phyloP scores from a whole-genome alignment of 2,329 filamentous ascomycete species.

The Pseudocercospora cruenta region DNA sequence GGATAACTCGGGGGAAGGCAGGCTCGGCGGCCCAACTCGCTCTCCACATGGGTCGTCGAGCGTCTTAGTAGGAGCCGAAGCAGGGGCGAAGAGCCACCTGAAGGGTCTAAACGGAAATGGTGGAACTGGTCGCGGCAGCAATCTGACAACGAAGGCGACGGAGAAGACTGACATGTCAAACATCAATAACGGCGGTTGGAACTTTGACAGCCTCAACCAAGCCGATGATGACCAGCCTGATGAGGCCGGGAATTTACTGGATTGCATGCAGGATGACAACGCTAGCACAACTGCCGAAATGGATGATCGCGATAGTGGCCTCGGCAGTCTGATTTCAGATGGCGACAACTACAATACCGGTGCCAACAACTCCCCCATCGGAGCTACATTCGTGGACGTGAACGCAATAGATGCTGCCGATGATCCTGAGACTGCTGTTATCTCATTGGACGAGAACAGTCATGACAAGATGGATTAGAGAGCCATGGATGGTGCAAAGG shows the following conservation, averaged over 20 bases:
- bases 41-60: conserved; percentile 90
- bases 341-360: not conserved
- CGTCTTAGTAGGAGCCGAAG: conserved; percentile 77
- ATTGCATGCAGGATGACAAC: conserved; percentile 3
- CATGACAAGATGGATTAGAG: not conserved
- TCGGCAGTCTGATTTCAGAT: not conserved
- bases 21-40: conserved; percentile 75
- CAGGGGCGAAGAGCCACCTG: conserved; percentile 29
- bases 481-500: not conserved
- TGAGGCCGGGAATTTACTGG: not conserved
- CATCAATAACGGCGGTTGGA: not conserved
- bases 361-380: not conserved
- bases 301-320: not conserved
- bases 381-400: not conserved
- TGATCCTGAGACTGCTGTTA: not conserved
- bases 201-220: not conserved
- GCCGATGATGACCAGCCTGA: not conserved
- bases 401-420: not conserved
- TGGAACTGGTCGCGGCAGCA: conserved; percentile 32
- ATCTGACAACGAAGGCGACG: conserved; percentile 33
- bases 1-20: conserved; percentile 75
- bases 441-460: not conserved
- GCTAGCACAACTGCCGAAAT: not conserved
- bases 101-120: conserved; percentile 23
- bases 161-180: conserved; percentile 18